phyloP scores from a whole-genome alignment of 306 rosid species.

The Castanopsis chinensis region DNA sequence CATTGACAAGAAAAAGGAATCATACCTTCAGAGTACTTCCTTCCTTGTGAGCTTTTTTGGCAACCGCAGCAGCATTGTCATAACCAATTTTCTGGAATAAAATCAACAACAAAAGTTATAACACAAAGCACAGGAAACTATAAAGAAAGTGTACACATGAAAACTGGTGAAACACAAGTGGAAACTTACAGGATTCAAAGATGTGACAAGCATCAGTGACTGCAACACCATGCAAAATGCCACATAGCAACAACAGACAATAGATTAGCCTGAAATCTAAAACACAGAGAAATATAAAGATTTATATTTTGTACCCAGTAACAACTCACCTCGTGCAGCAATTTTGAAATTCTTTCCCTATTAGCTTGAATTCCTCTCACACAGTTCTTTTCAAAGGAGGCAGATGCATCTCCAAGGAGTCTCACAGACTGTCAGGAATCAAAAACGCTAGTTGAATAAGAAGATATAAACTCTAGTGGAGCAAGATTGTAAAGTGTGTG shows the following conservation, averaged over 20 bases:
- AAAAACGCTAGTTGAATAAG: neutral
- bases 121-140: neutral
- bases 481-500: neutral
- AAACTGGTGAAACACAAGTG: neutral
- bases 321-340: constrained; percentile 81
- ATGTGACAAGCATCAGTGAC: constrained; percentile 97
- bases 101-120: constrained; percentile 12
- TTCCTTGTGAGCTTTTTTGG: constrained; percentile 97
- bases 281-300: constrained; percentile 7
- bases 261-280: constrained; percentile 34
- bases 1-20: constrained; percentile 17
- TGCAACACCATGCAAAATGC: constrained; percentile 41
- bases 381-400: constrained; percentile 95
- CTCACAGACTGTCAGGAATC: constrained; percentile 67
- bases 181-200: constrained; percentile 87
- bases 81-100: constrained; percentile 90
- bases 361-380: constrained; percentile 95
- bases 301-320: constrained; percentile 7
- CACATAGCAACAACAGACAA: constrained; percentile 18
- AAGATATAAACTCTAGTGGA: neutral
- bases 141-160: neutral
- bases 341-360: constrained; percentile 85
- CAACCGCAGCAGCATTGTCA: constrained; percentile 97
- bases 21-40: constrained; percentile 85
- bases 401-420: constrained; percentile 92